Percentiles rank a stretch among this genome's conserved stretches.
Evolutionary conservation across 176 grass and related monocot species (phyloP).

Genomic region (Neostapfia colusana): DNA sequence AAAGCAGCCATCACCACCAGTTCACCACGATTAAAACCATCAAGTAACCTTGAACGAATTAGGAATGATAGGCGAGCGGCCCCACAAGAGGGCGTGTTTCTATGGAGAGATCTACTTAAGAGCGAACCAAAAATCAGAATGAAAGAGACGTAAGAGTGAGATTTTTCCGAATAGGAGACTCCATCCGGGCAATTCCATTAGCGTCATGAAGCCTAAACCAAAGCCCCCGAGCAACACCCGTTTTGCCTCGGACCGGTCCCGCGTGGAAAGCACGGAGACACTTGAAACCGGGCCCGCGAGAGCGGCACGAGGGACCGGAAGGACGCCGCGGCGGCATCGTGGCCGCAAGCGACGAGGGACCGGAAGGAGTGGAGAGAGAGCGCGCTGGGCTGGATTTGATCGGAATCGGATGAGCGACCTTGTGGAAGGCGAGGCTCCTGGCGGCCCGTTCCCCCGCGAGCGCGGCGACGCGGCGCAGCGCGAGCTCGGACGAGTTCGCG

Average conservation of each 20-base stretch:
- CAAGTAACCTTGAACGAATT: background rate
- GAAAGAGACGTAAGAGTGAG: background rate
- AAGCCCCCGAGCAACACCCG: background rate
- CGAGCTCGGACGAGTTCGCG: slow-evolving; percentile 72
- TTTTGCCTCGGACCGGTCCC: background rate
- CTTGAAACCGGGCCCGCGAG: background rate
- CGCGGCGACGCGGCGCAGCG: slow-evolving; percentile 58
- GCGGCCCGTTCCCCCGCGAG: slow-evolving; percentile 63
- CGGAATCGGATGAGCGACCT: slow-evolving; percentile 36
- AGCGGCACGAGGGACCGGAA: background rate
- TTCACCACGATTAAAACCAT: background rate
- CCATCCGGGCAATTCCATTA: background rate
- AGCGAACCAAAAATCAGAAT: background rate
- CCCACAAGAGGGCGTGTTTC: background rate
- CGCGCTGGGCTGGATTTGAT: background rate
- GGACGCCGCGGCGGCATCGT: background rate
- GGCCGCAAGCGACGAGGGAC: background rate
- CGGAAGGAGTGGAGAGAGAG: too few species aligned
- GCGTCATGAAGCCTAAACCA: background rate
- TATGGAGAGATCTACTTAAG: slow-evolving; percentile 1
- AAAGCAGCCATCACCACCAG: background rate
- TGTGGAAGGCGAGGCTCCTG: slow-evolving; percentile 61
- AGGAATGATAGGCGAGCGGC: background rate
- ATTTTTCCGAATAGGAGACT: too few species aligned
- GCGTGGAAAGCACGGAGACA: background rate